These are phyloP conservation scores for Jasminum sambac DNA, from an alignment of 257 asterid species.

Conservation along the genomic window DNA sequence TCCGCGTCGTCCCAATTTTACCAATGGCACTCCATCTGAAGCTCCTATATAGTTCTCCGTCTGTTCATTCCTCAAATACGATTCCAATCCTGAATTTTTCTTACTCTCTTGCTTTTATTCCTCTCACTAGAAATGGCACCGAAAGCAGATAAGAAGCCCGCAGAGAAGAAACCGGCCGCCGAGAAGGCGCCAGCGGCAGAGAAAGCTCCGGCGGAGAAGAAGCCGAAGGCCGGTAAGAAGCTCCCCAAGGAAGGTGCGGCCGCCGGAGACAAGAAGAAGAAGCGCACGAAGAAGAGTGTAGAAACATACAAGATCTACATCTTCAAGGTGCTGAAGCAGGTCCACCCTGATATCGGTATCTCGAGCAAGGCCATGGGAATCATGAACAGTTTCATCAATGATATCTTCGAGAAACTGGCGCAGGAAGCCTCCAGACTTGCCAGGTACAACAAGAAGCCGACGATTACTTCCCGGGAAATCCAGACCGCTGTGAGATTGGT, in stretches of 20 bases:
- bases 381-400: conserved; percentile 45
- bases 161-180: conserved; percentile 42
- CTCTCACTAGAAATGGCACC: conserved; percentile 25
- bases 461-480: conserved; percentile 41
- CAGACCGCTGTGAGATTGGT: conserved; percentile 42
- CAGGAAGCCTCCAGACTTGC: conserved; percentile 37
- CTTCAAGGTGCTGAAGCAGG: conserved; percentile 43
- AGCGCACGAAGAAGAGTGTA: conserved; percentile 29
- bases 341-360: conserved; percentile 41
- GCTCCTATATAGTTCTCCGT: background rate
- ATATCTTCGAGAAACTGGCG: conserved; percentile 39
- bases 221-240: conserved; percentile 44
- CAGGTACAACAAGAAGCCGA: conserved; percentile 41
- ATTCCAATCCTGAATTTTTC: background rate
- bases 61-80: background rate
- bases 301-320: conserved; percentile 48
- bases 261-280: conserved; percentile 39
- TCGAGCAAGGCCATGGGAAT: conserved; percentile 49
- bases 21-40: background rate
- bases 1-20: background rate
- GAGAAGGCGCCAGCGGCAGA: conserved; percentile 37
- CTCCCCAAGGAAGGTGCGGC: conserved; percentile 39
- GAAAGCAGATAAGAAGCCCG: conserved; percentile 39
- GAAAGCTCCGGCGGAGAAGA: conserved; percentile 41
- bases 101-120: background rate